phyloP scores from a whole-genome alignment of 164 flowering plant species.

The Umbellularia californica region DNA sequence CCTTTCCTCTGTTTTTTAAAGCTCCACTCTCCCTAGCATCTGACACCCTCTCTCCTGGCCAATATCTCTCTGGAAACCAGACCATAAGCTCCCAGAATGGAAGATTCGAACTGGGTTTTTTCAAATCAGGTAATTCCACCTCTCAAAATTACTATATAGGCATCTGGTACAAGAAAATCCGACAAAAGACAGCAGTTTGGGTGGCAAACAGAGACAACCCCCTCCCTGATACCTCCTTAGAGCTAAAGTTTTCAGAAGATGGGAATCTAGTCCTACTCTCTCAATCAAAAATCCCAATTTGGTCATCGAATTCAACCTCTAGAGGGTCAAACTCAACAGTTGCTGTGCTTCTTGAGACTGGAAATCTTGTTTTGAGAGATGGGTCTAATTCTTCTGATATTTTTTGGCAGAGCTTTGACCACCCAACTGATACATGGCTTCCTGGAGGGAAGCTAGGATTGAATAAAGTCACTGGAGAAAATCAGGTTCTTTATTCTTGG shows the following conservation, averaged over 20 bases:
- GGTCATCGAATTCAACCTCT: slow-evolving; percentile 50
- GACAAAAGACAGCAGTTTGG: slow-evolving; percentile 18
- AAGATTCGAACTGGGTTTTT: slow-evolving; percentile 18
- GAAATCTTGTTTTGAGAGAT: slow-evolving; percentile 52
- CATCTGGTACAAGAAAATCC: slow-evolving; percentile 16
- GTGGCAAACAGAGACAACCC: slow-evolving; percentile 26
- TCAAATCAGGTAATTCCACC: slow-evolving; percentile 16
- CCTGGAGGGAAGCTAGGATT: slow-evolving; percentile 43
- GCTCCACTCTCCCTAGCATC: neutral
- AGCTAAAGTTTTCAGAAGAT: slow-evolving; percentile 20
- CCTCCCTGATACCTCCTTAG: slow-evolving; percentile 11
- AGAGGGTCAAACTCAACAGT: slow-evolving; percentile 12
- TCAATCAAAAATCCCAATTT: slow-evolving; percentile 29
- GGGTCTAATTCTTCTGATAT: slow-evolving; percentile 17
- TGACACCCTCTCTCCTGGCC: slow-evolving; percentile 17
- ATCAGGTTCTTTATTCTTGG: slow-evolving; percentile 44
- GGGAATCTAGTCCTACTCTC: slow-evolving; percentile 55
- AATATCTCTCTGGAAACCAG: slow-evolving; percentile 20
- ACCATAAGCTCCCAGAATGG: slow-evolving; percentile 15
- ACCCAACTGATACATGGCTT: slow-evolving; percentile 50
- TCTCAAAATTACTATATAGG: slow-evolving; percentile 16
- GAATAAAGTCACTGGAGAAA: slow-evolving; percentile 20
- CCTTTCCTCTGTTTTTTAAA: neutral
- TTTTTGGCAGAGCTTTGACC: slow-evolving; percentile 63
- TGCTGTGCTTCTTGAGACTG: slow-evolving; percentile 45